Evolutionary conservation across 2,329 filamentous ascomycete genomes (phyloP).

Genomic region (Fusarium sp.): DNA sequence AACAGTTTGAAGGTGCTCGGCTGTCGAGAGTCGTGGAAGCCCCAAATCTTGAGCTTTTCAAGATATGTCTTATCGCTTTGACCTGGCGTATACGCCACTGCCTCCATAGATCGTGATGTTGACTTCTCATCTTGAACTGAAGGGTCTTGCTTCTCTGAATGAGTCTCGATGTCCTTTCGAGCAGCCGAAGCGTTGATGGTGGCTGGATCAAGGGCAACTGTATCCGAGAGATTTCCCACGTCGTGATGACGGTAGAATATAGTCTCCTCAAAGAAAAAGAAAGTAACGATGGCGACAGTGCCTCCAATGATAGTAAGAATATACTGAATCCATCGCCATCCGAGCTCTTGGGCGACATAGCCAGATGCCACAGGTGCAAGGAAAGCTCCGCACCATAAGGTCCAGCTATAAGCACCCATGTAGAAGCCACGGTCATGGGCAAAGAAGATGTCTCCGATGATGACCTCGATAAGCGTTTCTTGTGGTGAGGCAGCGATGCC

Average conservation of each 20-base stretch:
- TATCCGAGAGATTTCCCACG: background rate
- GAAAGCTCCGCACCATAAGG: conserved; percentile 41
- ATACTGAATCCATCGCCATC: conserved; percentile 42
- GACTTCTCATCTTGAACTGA: background rate
- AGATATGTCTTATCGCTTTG: conserved; percentile 11
- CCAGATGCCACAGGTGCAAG: conserved; percentile 40
- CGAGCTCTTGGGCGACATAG: conserved; percentile 35
- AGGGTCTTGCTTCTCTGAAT: background rate
- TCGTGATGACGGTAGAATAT: conserved; percentile 33
- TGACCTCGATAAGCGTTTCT: conserved; percentile 29
- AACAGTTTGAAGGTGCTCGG: conserved; percentile 36
- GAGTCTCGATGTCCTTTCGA: background rate
- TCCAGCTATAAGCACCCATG: conserved; percentile 42
- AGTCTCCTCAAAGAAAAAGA: conserved; percentile 43
- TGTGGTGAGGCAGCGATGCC: conserved; percentile 38
- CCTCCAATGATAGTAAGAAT: conserved; percentile 34
- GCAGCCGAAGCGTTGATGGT: background rate
- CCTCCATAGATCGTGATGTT: background rate
- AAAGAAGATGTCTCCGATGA: conserved; percentile 4
- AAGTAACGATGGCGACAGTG: conserved; percentile 14
- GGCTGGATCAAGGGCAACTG: background rate
- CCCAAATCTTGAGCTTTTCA: conserved; percentile 38
- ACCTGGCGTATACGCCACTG: background rate
- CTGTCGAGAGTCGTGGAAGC: conserved; percentile 25
- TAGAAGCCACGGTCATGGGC: conserved; percentile 42